Percentiles rank a stretch among this genome's conserved stretches.
These are phyloP conservation scores for Planoprotostelium fungivorum DNA, from an alignment of 78 protist genomes.

Conservation along the genomic window DNA sequence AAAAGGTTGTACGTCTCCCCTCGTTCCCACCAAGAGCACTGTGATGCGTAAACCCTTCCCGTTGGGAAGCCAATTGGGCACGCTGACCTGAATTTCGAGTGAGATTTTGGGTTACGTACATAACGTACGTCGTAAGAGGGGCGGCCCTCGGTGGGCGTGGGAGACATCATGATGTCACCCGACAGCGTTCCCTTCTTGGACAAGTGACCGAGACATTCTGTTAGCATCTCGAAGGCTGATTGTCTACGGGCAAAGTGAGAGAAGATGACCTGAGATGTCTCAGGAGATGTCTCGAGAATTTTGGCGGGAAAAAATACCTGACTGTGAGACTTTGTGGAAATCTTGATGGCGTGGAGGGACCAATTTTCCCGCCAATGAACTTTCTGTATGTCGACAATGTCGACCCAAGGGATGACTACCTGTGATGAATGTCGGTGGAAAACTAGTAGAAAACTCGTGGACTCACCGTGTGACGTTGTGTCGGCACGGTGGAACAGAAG, in stretches of 20 bases:
- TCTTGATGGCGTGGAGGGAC: not conserved
- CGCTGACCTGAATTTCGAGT: not conserved
- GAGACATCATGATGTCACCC: not conserved
- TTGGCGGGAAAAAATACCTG: not conserved
- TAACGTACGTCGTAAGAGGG: too few species aligned
- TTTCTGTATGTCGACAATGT: not conserved
- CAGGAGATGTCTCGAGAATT: not conserved
- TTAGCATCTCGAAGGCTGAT: not conserved
- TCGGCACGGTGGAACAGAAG: not conserved
- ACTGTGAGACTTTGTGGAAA: not conserved
- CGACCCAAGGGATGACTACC: not conserved
- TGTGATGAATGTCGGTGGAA: not conserved
- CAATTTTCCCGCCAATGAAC: not conserved
- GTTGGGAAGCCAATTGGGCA: not conserved
- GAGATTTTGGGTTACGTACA: not conserved
- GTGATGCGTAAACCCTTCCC: conserved; percentile 8
- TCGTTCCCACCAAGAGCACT: conserved; percentile 41
- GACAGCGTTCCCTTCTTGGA: not conserved
- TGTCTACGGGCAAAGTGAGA: not conserved
- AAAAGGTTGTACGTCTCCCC: conserved; percentile 69
- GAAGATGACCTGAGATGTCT: not conserved
- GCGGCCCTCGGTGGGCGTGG: too few species aligned
- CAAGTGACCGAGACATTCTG: not conserved
- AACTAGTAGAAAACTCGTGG: not conserved
- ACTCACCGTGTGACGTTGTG: not conserved